phyloP scores from a whole-genome alignment of 208 protist species.

The Crithidia sp. region DNA sequence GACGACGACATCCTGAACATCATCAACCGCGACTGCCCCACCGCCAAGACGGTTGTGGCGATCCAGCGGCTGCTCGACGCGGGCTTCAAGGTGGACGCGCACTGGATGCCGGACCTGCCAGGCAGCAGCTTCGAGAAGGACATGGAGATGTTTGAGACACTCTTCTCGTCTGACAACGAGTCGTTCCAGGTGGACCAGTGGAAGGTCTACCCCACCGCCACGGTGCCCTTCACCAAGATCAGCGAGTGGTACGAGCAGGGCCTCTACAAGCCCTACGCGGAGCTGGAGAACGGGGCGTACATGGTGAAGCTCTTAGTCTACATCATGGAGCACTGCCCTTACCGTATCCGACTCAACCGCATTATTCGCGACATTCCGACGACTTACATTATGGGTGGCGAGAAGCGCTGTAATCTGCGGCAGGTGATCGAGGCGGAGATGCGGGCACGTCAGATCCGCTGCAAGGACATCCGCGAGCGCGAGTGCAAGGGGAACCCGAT shows the following conservation, averaged over 20 bases:
- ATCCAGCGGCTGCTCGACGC: conserved; percentile 96
- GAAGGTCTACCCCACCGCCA: conserved; percentile 99
- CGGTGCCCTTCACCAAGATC: conserved; percentile 98
- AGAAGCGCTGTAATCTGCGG: conserved; percentile 98
- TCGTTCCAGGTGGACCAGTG: conserved; percentile 98
- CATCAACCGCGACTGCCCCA: conserved; percentile 97
- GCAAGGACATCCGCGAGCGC: conserved; percentile 95
- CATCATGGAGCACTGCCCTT: conserved; percentile 95
- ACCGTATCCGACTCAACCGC: conserved; percentile 99
- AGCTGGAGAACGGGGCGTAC: conserved; percentile 70
- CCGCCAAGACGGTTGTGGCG: conserved; percentile 91
- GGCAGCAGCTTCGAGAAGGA: conserved; percentile 96
- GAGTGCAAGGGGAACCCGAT: conserved; percentile 90
- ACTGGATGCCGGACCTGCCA: conserved; percentile 99
- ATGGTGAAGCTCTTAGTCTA: conserved; percentile 96
- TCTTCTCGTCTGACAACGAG: conserved; percentile 88
- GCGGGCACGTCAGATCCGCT: conserved; percentile 88
- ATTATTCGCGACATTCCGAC: conserved; percentile 99
- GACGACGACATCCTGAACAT: conserved; percentile 97
- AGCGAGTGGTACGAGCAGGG: conserved; percentile 97
- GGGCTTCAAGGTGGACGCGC: conserved; percentile 99
- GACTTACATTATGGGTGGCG: conserved; percentile 97
- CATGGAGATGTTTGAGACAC: conserved; percentile 91
- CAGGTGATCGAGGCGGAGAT: conserved; percentile 97
- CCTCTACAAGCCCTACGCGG: conserved; percentile 96